Percentiles rank a stretch among this genome's conserved stretches.
These are phyloP conservation scores for Thielaviopsis punctulata DNA, from an alignment of 2,329 filamentous ascomycete species.

Conservation along the genomic window DNA sequence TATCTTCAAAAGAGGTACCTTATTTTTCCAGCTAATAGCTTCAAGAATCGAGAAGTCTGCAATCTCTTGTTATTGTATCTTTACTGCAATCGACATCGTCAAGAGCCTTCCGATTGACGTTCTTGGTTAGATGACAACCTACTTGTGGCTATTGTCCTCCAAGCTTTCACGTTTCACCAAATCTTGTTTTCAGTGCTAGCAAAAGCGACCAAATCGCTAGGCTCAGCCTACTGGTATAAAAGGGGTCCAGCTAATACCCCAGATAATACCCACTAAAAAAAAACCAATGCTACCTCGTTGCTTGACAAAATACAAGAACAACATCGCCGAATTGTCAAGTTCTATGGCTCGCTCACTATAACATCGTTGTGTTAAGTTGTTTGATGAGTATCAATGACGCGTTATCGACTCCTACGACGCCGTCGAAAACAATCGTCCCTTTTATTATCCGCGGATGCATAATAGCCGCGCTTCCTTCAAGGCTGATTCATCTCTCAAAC, in stretches of 20 bases:
- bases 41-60: too few relatives aligned
- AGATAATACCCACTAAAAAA: not conserved
- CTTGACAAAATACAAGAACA: not conserved
- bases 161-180: not conserved
- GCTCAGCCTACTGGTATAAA: too few relatives aligned
- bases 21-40: too few relatives aligned
- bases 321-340: not conserved
- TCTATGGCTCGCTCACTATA: not conserved
- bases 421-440: not conserved
- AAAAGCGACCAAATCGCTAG: too few relatives aligned
- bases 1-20: too few relatives aligned
- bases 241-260: too few relatives aligned
- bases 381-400: not conserved
- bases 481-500: not conserved
- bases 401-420: not conserved
- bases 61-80: too few relatives aligned
- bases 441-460: not conserved
- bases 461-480: not conserved
- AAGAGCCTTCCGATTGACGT: not conserved
- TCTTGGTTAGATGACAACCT: not conserved
- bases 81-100: not conserved
- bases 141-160: not conserved
- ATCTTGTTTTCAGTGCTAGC: not conserved
- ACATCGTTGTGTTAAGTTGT: not conserved
- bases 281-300: too few relatives aligned